These are phyloP conservation scores for Pichia sp. DNA, from an alignment of 1,139 yeast genomes.

Conservation along the genomic window DNA sequence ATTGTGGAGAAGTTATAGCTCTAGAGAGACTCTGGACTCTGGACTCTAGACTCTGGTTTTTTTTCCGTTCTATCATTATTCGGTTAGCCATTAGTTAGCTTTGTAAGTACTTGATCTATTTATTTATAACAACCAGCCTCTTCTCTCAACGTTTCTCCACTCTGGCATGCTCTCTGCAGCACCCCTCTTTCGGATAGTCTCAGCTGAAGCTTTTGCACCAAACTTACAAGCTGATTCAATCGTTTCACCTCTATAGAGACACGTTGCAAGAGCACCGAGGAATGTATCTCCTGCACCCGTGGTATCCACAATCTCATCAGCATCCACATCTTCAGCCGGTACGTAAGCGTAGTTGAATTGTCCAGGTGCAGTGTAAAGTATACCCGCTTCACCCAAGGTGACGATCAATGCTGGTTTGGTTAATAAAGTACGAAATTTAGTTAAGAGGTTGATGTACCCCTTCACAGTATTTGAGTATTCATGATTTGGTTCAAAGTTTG, in stretches of 20 bases:
- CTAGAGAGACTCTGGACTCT: too few relatives aligned
- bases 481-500: conserved; percentile 12
- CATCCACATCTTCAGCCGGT: conserved; percentile 36
- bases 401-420: conserved; percentile 41
- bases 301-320: conserved; percentile 60
- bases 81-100: too few relatives aligned
- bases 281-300: conserved; percentile 98
- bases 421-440: conserved; percentile 15
- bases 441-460: conserved; percentile 2
- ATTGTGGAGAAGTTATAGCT: too few relatives aligned
- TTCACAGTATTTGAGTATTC: conserved; percentile 13
- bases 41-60: too few relatives aligned
- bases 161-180: conserved; percentile 85
- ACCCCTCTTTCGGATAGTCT: conserved; percentile 75
- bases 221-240: conserved; percentile 51
- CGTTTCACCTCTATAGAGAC: conserved; percentile 39
- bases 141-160: conserved; percentile 29
- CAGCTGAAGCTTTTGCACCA: conserved; percentile 72
- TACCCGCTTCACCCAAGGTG: conserved; percentile 77
- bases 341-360: conserved; percentile 23
- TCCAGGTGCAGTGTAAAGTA: conserved; percentile 32
- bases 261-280: conserved; percentile 70
- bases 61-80: too few relatives aligned
- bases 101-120: too few relatives aligned
- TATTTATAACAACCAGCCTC: conserved; percentile 13